phyloP scores from a whole-genome alignment of 768 basidiomycete species.

The Panus rudis region DNA sequence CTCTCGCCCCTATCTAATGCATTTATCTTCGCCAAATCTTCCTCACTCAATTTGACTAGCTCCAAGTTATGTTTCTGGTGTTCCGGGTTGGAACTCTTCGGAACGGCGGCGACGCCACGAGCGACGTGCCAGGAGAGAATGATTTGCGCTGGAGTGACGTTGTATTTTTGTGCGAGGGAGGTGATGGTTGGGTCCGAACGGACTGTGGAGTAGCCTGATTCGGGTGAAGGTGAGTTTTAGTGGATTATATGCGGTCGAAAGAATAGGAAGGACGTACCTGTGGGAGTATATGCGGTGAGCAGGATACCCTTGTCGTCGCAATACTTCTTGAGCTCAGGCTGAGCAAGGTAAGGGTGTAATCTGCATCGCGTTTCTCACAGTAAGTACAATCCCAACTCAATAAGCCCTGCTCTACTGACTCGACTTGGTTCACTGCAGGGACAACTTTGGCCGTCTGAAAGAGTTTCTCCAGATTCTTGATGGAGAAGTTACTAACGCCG shows the following conservation, averaged over 20 bases:
- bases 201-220: slow-evolving; percentile 36
- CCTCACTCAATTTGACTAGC: too few species aligned
- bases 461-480: slow-evolving; percentile 36
- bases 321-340: slow-evolving; percentile 39
- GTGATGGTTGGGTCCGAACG: slow-evolving; percentile 39
- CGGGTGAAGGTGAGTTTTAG: not conserved
- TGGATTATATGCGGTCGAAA: not conserved
- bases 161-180: slow-evolving; percentile 41
- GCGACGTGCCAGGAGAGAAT: slow-evolving; percentile 46
- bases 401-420: slow-evolving; percentile 13
- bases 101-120: slow-evolving; percentile 36
- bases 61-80: not conserved
- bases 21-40: slow-evolving; percentile 27
- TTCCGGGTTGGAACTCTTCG: slow-evolving; percentile 36
- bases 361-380: slow-evolving; percentile 21
- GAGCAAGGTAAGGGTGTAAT: slow-evolving; percentile 45
- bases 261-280: slow-evolving; percentile 22
- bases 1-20: slow-evolving; percentile 27
- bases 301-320: slow-evolving; percentile 43
- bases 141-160: slow-evolving; percentile 39
- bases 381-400: not conserved
- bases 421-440: slow-evolving; percentile 32
- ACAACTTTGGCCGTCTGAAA: slow-evolving; percentile 24
- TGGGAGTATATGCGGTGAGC: slow-evolving; percentile 44
- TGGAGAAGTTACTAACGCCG: slow-evolving; percentile 55